These are phyloP conservation scores for Candida freyschussii DNA, from an alignment of 1,139 yeast species.

Conservation along the genomic window DNA sequence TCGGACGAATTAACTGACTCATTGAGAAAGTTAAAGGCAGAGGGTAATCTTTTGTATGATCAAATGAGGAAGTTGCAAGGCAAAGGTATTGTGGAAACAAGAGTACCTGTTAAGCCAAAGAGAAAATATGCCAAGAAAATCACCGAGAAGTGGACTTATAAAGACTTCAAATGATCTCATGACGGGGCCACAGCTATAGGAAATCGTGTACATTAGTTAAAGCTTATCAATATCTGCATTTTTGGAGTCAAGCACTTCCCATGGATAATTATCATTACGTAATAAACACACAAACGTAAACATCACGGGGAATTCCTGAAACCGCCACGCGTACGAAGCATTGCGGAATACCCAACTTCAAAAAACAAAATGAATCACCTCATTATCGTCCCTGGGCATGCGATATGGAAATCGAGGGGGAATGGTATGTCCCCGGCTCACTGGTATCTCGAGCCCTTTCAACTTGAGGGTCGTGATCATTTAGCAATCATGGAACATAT, in stretches of 20 bases:
- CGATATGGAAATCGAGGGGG: conserved; percentile 46
- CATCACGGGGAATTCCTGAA: too few species aligned
- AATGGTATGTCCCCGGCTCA: conserved; percentile 38
- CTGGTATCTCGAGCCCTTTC: conserved; percentile 67
- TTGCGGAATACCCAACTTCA: too few species aligned
- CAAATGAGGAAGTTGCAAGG: conserved; percentile 78
- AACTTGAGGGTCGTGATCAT: conserved; percentile 64
- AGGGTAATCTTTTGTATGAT: conserved; percentile 82
- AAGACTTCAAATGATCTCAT: conserved; percentile 73
- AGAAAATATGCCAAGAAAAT: conserved; percentile 65
- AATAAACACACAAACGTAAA: not conserved
- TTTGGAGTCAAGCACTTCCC: too few species aligned
- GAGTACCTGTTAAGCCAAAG: conserved; percentile 65
- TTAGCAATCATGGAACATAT: conserved; percentile 64
- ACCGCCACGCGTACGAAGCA: too few species aligned
- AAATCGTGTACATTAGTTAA: too few species aligned
- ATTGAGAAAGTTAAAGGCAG: conserved; percentile 79
- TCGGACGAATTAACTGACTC: conserved; percentile 87
- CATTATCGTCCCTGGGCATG: conserved; percentile 64
- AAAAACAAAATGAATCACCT: too few species aligned
- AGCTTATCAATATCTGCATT: too few species aligned
- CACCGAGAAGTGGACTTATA: conserved; percentile 90
- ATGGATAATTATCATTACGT: too few species aligned
- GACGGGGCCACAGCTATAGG: too few species aligned
- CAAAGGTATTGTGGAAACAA: conserved; percentile 79